Conservation (phyloP, 208 protist species). For the Endotrypanum monterogeii region DNA sequence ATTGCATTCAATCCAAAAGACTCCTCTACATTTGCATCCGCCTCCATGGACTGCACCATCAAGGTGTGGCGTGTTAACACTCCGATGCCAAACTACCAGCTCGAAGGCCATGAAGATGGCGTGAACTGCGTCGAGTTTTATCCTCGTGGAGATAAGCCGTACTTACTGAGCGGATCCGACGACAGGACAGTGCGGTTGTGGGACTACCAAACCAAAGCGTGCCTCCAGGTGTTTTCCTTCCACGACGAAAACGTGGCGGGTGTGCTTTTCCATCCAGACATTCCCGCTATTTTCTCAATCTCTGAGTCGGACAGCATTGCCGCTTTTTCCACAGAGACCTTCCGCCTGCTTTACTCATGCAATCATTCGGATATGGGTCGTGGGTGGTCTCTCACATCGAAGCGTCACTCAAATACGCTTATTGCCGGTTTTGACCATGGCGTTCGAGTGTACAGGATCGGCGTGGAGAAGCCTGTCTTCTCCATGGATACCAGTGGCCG, state of each 20-base stretch:
- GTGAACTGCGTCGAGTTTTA: conserved; percentile 99
- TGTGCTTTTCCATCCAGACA: conserved; percentile 97
- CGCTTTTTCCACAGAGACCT: conserved; percentile 96
- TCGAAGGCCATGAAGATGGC: conserved; percentile 98
- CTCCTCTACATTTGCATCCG: conserved; percentile 97
- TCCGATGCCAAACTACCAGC: conserved; percentile 94
- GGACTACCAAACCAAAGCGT: conserved; percentile 98
- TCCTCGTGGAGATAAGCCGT: conserved; percentile 97
- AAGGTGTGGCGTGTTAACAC: conserved; percentile 96
- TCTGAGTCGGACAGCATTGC: conserved; percentile 95
- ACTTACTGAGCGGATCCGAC: conserved; percentile 97
- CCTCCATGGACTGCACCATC: conserved; percentile 97
- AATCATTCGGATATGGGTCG: conserved; percentile 95
- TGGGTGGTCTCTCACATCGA: conserved; percentile 92
- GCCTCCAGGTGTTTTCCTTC: conserved; percentile 95
- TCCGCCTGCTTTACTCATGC: conserved; percentile 94
- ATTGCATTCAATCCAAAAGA: conserved; percentile 98
- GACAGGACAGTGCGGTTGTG: conserved; percentile 97
- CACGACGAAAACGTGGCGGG: conserved; percentile 97
- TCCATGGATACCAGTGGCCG: conserved; percentile 98
- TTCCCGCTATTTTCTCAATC: conserved; percentile 97
- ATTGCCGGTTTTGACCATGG: conserved; percentile 95
- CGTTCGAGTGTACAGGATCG: conserved; percentile 85
- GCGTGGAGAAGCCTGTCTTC: conserved; percentile 95
- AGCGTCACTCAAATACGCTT: conserved; percentile 78